Conservation (phyloP, 2,329 filamentous ascomycete species). For the Colletotrichum higginsianum region DNA sequence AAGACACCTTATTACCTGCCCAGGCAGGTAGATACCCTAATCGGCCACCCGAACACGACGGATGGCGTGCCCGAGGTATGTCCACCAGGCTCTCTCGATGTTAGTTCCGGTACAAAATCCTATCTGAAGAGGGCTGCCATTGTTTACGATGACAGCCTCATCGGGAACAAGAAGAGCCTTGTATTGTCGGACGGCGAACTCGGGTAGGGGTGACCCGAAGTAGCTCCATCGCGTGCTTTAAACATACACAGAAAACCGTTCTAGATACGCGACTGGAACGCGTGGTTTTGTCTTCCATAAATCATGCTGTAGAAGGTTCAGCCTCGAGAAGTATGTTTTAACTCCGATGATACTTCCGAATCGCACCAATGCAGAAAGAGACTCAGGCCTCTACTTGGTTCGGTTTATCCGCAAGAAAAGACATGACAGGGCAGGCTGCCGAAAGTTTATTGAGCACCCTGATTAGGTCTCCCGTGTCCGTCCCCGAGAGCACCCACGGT, state of each 20-base stretch:
- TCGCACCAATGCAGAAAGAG: neutral
- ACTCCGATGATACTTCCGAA: neutral
- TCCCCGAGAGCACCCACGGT: conserved; percentile 21
- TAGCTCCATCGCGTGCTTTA: neutral
- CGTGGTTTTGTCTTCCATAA: neutral
- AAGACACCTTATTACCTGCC: neutral
- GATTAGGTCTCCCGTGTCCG: neutral
- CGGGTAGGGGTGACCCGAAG: conserved; percentile 3
- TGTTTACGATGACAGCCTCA: neutral
- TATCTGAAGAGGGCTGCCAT: neutral
- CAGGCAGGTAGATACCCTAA: neutral
- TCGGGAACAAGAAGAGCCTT: conserved; percentile 4
- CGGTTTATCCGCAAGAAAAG: neutral
- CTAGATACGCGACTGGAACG: neutral
- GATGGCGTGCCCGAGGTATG: conserved; percentile 22
- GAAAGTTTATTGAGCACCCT: neutral
- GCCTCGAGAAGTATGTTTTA: neutral
- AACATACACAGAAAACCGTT: neutral
- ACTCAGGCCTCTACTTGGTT: neutral
- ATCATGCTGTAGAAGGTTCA: neutral
- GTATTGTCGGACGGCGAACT: neutral
- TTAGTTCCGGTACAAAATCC: neutral
- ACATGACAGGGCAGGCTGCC: neutral
- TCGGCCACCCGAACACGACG: neutral
- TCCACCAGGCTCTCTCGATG: neutral